Evolutionary conservation across 768 basidiomycete species (phyloP), one percentile per base, ranked within the genome.

Genomic region (Kwoniella botswanensis): DNA sequence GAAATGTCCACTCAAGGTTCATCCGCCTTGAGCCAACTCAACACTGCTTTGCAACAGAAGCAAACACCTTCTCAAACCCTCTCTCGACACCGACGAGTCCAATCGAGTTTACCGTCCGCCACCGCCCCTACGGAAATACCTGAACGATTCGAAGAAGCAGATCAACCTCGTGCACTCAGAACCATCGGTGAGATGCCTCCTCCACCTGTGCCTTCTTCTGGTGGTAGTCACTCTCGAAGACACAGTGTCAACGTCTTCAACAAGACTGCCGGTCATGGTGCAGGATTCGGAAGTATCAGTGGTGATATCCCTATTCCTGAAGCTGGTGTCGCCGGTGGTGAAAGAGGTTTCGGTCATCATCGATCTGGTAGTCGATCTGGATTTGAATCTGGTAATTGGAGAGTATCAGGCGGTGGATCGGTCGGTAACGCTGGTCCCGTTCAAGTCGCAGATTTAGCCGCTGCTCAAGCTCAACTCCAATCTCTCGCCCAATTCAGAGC

Each of bases 401-500:
- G 93, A 73, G 92, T 93, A 75, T 92, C 93, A 93, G 80, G 92
- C 88, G 68, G 68, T 46, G 22, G 44, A 17, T 52, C 59, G 13
- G 52, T 29, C 13, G 50, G n/a, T 44, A 59, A 22, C 15, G 10
- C 29, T 11, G 74, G 63, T 18, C 62, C 54, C 4, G 65, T 53
- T 21, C 59, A 63, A 26, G 75, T 82, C 35, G 88, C 92, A 15
- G 94, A 97, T 82, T 90, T 99, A 26, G 96, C 94, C 2, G 93
- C 96, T 81, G 97, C 97, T 9, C 95, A 98, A 82, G 94, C 95
- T 5, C 97, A 99, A 82, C 86, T 99, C 13, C 92, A 94, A 79
- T 96, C 95, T 76, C 86, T 99, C 65, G 94, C 96, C 79, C 94
- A 97, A 77, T 99, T 98, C 87, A 91, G 95, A 77, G 94, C 94